phyloP scores from a whole-genome alignment of 495 filamentous ascomycete species.

The Neurospora sp. region DNA sequence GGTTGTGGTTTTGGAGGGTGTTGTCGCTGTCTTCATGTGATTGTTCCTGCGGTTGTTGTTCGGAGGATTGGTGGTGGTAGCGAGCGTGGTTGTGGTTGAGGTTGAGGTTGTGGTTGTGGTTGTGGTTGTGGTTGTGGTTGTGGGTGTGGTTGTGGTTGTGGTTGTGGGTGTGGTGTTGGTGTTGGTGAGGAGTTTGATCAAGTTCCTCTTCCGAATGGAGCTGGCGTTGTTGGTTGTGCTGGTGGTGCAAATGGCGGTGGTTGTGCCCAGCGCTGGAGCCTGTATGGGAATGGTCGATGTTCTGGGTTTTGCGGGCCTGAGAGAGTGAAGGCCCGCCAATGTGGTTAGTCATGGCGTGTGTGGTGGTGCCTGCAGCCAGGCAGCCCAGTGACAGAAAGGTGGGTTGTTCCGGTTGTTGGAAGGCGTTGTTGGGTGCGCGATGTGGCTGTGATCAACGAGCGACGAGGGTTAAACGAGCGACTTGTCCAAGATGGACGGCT shows the following conservation, averaged over 20 bases:
- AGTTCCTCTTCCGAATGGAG: neutral
- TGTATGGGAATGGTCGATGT: slow-evolving; percentile 1
- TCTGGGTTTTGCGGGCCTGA: slow-evolving; percentile 33
- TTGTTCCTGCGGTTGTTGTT: neutral
- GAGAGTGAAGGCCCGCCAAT: slow-evolving; percentile 43
- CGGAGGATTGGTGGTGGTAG: slow-evolving; percentile 10
- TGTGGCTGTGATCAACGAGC: neutral
- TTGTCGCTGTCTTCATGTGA: slow-evolving; percentile 1
- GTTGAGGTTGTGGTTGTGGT: slow-evolving; percentile 1
- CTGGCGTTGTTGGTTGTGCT: slow-evolving; percentile 8
- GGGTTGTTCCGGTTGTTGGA: neutral
- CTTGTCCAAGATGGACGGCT: neutral
- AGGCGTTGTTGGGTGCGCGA: neutral
- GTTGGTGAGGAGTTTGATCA: neutral
- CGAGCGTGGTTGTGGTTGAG: slow-evolving; percentile 16
- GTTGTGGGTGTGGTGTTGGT: slow-evolving; percentile 6
- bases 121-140: slow-evolving; percentile 10
- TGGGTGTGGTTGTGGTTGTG: slow-evolving; percentile 14
- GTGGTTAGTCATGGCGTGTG: slow-evolving; percentile 39
- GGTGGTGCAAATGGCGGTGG: slow-evolving; percentile 23
- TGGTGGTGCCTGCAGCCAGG: slow-evolving; percentile 18
- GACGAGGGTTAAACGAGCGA: neutral
- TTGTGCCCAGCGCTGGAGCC: slow-evolving; percentile 19
- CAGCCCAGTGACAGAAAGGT: slow-evolving; percentile 5
- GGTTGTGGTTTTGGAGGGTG: neutral